A percentile compares a stretch with the other conserved stretches of the same genome.
These are phyloP conservation scores for Zasmidium cellare DNA, from an alignment of 2,329 filamentous ascomycete species.

Conservation along the genomic window DNA sequence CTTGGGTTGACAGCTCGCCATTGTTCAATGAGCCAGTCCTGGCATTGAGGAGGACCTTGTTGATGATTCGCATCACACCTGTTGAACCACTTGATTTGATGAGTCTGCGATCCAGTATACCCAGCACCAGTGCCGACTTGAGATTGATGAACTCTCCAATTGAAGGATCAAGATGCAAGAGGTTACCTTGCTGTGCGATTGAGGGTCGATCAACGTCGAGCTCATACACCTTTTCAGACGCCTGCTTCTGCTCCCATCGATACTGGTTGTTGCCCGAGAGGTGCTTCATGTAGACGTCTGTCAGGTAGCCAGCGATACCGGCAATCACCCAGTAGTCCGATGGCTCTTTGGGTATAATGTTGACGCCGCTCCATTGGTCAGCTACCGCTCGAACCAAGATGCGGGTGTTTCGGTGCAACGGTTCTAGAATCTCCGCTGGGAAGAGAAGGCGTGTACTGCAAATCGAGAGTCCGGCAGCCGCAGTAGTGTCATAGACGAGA, in stretches of 20 bases:
- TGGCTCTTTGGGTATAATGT: constrained; percentile 79
- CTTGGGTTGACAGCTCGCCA: constrained; percentile 68
- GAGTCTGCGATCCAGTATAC: constrained; percentile 88
- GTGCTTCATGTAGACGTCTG: constrained; percentile 85
- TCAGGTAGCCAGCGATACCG: constrained; percentile 92
- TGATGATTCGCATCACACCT: constrained; percentile 82
- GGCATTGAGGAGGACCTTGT: constrained; percentile 80
- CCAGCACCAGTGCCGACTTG: constrained; percentile 87
- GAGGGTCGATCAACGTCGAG: constrained; percentile 80
- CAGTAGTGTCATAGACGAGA: constrained; percentile 69
- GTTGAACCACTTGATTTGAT: constrained; percentile 83
- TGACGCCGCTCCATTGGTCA: constrained; percentile 91
- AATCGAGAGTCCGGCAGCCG: constrained; percentile 80
- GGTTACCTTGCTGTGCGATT: constrained; percentile 74
- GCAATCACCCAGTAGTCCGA: constrained; percentile 86
- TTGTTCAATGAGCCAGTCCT: constrained; percentile 71
- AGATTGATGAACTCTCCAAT: constrained; percentile 87
- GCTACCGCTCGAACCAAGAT: constrained; percentile 80
- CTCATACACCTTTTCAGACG: constrained; percentile 79
- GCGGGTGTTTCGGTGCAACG: constrained; percentile 77
- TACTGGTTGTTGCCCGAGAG: constrained; percentile 95
- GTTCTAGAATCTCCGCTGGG: constrained; percentile 80
- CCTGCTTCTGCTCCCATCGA: constrained; percentile 81
- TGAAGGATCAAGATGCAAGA: constrained; percentile 77
- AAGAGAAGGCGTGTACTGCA: constrained; percentile 86